Conservation (phyloP, 306 rosid genomes). For the Citrullus amarus region DNA sequence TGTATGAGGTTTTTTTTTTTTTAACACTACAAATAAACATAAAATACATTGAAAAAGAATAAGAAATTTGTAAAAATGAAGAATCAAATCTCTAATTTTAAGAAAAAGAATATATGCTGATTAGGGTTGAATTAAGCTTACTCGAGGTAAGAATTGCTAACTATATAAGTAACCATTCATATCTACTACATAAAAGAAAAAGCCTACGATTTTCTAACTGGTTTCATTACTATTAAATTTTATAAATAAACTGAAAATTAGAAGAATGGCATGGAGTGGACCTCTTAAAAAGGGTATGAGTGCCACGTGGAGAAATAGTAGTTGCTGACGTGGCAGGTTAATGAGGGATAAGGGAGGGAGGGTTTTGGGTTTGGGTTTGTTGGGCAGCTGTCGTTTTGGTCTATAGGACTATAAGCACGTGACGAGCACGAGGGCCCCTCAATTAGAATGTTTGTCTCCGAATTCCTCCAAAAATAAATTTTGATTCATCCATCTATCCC, state of each 20-base stretch:
- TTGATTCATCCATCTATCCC: neutral
- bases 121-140: too few relatives aligned
- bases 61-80: too few relatives aligned
- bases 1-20: too few relatives aligned
- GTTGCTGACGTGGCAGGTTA: constrained; percentile 14
- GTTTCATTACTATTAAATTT: neutral
- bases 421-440: constrained; percentile 37
- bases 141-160: neutral
- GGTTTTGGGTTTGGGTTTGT: constrained; percentile 13
- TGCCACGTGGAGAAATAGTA: constrained; percentile 11
- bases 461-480: constrained; percentile 24
- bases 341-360: constrained; percentile 3
- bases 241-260: neutral
- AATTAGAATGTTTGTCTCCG: constrained; percentile 34
- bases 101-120: too few relatives aligned
- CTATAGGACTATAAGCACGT: constrained; percentile 27
- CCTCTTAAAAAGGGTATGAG: neutral
- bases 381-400: constrained; percentile 31
- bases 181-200: neutral
- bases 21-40: too few relatives aligned
- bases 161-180: neutral
- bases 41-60: too few relatives aligned
- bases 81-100: too few relatives aligned
- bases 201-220: neutral
- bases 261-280: neutral